Base-by-base conservation (phyloP, 345 rosid species). In the Citrus mangshanensis region DNA sequence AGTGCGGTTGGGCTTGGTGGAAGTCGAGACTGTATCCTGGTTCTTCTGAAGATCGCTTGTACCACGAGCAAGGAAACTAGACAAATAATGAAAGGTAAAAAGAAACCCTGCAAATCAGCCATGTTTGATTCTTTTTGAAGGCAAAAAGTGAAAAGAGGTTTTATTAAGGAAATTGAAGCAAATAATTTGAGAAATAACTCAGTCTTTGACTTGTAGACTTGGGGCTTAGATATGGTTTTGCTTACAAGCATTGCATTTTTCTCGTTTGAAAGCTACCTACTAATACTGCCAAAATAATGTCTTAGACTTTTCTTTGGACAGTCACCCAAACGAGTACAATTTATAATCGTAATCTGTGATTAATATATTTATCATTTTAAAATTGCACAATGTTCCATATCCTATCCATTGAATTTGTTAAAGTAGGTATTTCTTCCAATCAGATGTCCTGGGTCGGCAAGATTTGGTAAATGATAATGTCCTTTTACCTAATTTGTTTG, bases 1-100 rank as follows among this genome's bases (percentile, higher is more conserved):
- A 86, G 25, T 21, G 82, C 79, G 0, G 85, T 83, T 38, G 91
- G 91, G 56, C 88, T 86, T 4, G 88, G 92, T 74, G 88, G 90
- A 28, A 83, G 83, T 38, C 38, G 30, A 67, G 58, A 18, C 58
- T 16, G 21, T 54, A 54, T 54, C n/a, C 22, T 54, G 21, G 7
- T 5, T 54, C 58, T 54, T 54, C 58, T 54, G 7, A 18, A 54
- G 58, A 54, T 54, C 4, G 58, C 22, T 54, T 18, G 58, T 19
- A 54, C 58, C 22, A 54, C 58, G 19, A 54, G 7, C 58, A 54
- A 54, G 22, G 22, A 18, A 54, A 54, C 58, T 54, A 54, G 2
- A 5, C 58, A 16, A 54, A 54, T 54, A 54, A 54, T 54, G 58
- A 18, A 51, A 4, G 56, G 58, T 54, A 54, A 54, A 54, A 54